Evolutionary conservation across 441 rosid genomes (phyloP).

Genomic region (Pelargonium myrrhifolium): DNA sequence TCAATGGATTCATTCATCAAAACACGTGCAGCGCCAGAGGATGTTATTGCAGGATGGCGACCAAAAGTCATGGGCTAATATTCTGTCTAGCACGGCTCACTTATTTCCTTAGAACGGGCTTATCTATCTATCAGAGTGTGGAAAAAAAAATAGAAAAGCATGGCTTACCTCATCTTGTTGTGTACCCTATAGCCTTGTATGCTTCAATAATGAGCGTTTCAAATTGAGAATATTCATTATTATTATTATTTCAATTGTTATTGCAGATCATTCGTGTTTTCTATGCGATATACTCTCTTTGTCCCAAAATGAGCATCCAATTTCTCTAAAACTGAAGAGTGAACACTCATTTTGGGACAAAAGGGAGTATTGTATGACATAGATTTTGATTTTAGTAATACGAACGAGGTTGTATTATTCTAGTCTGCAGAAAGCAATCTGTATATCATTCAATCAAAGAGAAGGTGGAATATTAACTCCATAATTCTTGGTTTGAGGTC

Average conservation of each 20-base stretch:
- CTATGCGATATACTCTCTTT: too few relatives aligned
- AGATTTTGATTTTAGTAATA: too few relatives aligned
- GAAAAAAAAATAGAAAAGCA: not conserved
- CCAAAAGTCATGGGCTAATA: constrained; percentile 68
- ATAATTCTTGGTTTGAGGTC: too few relatives aligned
- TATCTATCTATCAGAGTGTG: not conserved
- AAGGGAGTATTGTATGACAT: too few relatives aligned
- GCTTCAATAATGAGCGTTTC: not conserved
- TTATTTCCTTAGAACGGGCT: not conserved
- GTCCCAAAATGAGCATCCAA: too few relatives aligned
- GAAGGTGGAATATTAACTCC: too few relatives aligned
- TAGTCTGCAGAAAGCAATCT: too few relatives aligned
- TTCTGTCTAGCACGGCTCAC: not conserved
- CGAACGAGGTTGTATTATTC: too few relatives aligned
- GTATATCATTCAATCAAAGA: too few relatives aligned
- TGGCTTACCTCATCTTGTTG: not conserved
- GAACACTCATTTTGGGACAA: too few relatives aligned
- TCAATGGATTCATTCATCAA: constrained; percentile 49
- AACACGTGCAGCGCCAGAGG: constrained; percentile 50
- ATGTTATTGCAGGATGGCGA: constrained; percentile 65
- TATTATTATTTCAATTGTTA: not conserved
- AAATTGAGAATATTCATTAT: not conserved
- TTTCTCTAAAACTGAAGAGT: too few relatives aligned
- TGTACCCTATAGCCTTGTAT: not conserved
- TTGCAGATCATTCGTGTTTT: not conserved